These are phyloP conservation scores for Aphanomyces cochlioides DNA, from an alignment of 352 stramenopile species.

Conservation along the genomic window DNA sequence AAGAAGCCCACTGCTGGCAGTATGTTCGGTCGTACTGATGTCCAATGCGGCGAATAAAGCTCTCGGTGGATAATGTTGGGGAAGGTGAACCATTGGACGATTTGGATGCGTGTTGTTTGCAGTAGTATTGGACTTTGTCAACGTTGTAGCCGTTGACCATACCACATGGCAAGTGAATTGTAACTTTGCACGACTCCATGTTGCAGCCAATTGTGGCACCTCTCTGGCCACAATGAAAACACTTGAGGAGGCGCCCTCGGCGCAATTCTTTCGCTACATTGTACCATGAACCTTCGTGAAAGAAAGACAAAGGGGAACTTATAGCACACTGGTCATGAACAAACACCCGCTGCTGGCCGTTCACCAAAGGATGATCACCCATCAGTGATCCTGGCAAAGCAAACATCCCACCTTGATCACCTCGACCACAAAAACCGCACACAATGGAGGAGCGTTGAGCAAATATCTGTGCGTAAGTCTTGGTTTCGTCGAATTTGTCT, in stretches of 20 bases:
- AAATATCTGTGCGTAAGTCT: constrained; percentile 66
- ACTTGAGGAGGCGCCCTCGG: constrained; percentile 60
- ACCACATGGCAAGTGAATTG: constrained; percentile 82
- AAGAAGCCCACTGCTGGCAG: constrained; percentile 14
- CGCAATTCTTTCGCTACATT: constrained; percentile 82
- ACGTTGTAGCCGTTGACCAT: constrained; percentile 25
- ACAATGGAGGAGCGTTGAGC: constrained; percentile 58
- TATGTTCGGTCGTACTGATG: constrained; percentile 23
- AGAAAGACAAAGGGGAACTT: constrained; percentile 78
- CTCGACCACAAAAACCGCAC: constrained; percentile 74
- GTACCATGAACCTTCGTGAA: constrained; percentile 71
- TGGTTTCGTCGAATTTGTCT: constrained; percentile 67
- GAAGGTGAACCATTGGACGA: background rate
- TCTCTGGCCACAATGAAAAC: constrained; percentile 61
- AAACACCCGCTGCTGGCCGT: constrained; percentile 64
- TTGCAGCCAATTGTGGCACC: constrained; percentile 78
- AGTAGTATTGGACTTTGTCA: constrained; percentile 29
- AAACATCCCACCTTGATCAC: constrained; percentile 63
- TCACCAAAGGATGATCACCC: constrained; percentile 66
- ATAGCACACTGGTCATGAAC: constrained; percentile 85
- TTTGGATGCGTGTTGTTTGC: constrained; percentile 16
- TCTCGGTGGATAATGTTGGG: background rate
- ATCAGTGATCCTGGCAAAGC: constrained; percentile 75
- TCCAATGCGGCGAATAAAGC: constrained; percentile 25
- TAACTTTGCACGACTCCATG: constrained; percentile 50